phyloP scores from a whole-genome alignment of 108 stramenopile genomes.

The Nitzschia inconspicua region DNA sequence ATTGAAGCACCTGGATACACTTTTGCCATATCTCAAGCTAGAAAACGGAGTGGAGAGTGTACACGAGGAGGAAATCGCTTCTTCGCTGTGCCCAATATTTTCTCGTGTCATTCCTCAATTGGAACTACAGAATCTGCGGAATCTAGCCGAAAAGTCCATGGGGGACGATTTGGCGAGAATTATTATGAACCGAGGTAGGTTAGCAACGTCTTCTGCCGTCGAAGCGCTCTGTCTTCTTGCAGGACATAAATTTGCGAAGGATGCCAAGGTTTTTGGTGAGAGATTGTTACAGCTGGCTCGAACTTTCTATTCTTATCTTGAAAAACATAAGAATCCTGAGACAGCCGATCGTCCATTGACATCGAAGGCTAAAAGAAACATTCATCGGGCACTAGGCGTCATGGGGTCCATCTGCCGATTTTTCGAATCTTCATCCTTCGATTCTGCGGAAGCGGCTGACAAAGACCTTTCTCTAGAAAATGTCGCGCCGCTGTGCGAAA shows the following conservation, averaged over 20 bases:
- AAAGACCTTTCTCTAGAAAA: constrained; percentile 28
- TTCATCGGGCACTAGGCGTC: constrained; percentile 64
- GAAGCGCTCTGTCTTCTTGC: constrained; percentile 52
- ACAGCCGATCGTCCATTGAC: constrained; percentile 33
- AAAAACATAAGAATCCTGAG: constrained; percentile 52
- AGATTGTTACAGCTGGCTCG: constrained; percentile 53
- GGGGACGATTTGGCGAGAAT: constrained; percentile 65
- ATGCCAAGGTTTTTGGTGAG: constrained; percentile 33
- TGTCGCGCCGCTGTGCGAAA: constrained; percentile 52
- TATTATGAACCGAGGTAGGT: constrained; percentile 61
- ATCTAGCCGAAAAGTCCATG: constrained; percentile 44
- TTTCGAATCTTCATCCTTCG: constrained; percentile 18
- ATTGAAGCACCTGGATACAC: constrained; percentile 73
- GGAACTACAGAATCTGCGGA: constrained; percentile 35
- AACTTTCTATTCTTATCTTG: constrained; percentile 72
- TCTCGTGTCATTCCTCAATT: constrained; percentile 42
- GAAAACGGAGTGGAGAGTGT: constrained; percentile 69
- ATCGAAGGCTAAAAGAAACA: constrained; percentile 37
- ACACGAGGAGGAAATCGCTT: constrained; percentile 66
- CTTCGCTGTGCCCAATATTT: constrained; percentile 59
- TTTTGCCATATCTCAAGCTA: constrained; percentile 90
- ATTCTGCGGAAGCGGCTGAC: background rate
- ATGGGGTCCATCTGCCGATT: constrained; percentile 71
- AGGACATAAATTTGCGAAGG: constrained; percentile 37
- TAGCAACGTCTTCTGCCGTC: constrained; percentile 60